Evolutionary conservation across 2,329 filamentous ascomycete genomes (phyloP), one percentile per base, ranked within the genome.

Genomic region (Albophoma yamanashiensis): DNA sequence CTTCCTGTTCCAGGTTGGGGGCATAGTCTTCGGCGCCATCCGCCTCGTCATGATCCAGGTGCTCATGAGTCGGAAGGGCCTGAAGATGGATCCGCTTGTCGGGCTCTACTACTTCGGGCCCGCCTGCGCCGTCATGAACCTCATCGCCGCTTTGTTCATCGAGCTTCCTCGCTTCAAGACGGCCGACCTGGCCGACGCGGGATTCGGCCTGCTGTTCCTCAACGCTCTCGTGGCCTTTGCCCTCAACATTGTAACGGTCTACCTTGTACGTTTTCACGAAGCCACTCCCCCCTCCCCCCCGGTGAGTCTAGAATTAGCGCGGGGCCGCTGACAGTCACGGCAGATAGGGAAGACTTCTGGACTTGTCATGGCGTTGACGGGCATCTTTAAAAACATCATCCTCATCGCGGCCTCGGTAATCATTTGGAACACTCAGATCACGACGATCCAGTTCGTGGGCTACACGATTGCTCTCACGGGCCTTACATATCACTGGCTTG

Each of bases 81-180:
- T 89, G 77, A 91, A 90, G 79, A 94, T 95, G 91, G 89, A 94
- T 69, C 90, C 91, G 42, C 82, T 96, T 39, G 90, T 94, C 62
- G 91, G 89, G 38, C 82, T 95, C 27, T 95, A 95, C 81, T 95
- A 95, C 79, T 95, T 91, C 70, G 91, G 91, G 0, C 91, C 91
- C 6, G 86, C 91, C 55, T 95, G 91, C 74, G 89, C 89, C 56
- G 74, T 87, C 67, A 91, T 92, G 86, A 95, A 95, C 75, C 78
- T 88, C 59, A 66, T 88, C 39, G 84, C 91, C 40, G 85, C 88
- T 62, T 71, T 89, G 60, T 78, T 89, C 65, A 78, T 84, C n/a
- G 90, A 95, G 74, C 71, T 88, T 3, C 83, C 83, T 42, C 78
- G 71, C 39, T 84, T 95, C 75, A 80, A 83, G 56, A 79, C 86